A percentile compares a stretch with the other conserved stretches of the same genome.
Evolutionary conservation across 108 stramenopile species (phyloP).

Genomic region (Nitzschia putrida): DNA sequence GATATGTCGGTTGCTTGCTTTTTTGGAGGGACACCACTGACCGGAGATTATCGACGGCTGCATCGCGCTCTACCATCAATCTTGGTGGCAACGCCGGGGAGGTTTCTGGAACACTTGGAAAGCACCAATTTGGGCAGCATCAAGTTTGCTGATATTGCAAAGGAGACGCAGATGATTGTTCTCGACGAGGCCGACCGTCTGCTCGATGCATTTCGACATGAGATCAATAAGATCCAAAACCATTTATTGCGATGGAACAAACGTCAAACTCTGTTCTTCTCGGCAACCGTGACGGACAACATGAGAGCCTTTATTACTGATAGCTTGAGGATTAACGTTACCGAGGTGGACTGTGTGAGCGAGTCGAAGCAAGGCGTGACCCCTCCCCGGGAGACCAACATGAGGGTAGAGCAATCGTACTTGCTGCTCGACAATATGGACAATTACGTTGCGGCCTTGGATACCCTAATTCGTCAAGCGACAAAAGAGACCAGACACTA

Average conservation of each 20-base stretch:
- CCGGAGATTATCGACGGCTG: constrained; percentile 59
- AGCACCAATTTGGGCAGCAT: constrained; percentile 31
- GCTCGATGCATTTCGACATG: constrained; percentile 87
- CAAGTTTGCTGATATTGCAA: constrained; percentile 49
- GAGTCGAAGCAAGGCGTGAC: constrained; percentile 4
- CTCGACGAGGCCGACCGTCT: constrained; percentile 96
- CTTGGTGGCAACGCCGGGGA: constrained; percentile 91
- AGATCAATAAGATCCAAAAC: constrained; percentile 75
- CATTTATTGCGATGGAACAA: constrained; percentile 62
- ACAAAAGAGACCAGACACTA: constrained; percentile 59
- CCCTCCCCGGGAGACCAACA: constrained; percentile 30
- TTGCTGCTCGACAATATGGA: constrained; percentile 45
- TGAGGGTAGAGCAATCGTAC: constrained; percentile 57
- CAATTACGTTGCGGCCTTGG: constrained; percentile 40
- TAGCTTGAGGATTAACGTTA: constrained; percentile 44
- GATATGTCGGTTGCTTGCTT: constrained; percentile 48
- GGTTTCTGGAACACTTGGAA: constrained; percentile 81
- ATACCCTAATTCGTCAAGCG: constrained; percentile 35
- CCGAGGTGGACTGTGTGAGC: constrained; percentile 63
- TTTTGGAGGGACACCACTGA: constrained; percentile 82
- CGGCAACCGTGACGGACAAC: constrained; percentile 83
- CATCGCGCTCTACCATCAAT: constrained; percentile 56
- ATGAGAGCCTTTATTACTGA: constrained; percentile 61
- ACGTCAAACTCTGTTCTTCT: constrained; percentile 93
- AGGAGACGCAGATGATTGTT: constrained; percentile 63